phyloP scores from a whole-genome alignment of 2,329 filamentous ascomycete genomes.

The Bipolaris oryzae region DNA sequence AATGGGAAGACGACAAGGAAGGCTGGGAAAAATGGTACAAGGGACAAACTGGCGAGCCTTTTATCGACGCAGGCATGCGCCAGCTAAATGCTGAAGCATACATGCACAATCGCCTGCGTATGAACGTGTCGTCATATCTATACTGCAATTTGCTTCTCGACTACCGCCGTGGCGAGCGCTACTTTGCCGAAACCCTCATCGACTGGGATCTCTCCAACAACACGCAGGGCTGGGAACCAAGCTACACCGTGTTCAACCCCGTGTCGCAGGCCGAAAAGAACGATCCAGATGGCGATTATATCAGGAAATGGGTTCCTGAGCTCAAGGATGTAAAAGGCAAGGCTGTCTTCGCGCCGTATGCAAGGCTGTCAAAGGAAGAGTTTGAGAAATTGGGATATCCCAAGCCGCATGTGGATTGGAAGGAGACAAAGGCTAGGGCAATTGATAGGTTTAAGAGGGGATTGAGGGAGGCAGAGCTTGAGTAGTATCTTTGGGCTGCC shows the following conservation, averaged over 20 bases:
- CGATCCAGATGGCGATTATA: conserved; percentile 48
- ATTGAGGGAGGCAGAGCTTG: conserved; percentile 46
- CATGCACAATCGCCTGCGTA: conserved; percentile 60
- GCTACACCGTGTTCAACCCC: conserved; percentile 57
- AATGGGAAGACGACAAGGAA: conserved; percentile 59
- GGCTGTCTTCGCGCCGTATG: conserved; percentile 56
- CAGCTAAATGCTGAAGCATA: conserved; percentile 57
- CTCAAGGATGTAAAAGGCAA: conserved; percentile 52
- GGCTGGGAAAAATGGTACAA: conserved; percentile 58
- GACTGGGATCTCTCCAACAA: conserved; percentile 58
- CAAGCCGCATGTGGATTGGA: conserved; percentile 54
- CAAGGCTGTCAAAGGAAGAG: conserved; percentile 52
- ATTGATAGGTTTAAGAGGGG: conserved; percentile 54
- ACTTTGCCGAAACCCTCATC: conserved; percentile 58
- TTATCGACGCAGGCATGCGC: conserved; percentile 60
- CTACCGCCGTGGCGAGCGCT: conserved; percentile 57
- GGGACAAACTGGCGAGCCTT: conserved; percentile 56
- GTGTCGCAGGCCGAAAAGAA: conserved; percentile 49
- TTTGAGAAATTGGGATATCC: conserved; percentile 58
- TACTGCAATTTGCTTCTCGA: conserved; percentile 58
- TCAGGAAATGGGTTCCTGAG: conserved; percentile 49
- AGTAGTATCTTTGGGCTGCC: neutral
- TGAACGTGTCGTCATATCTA: conserved; percentile 58
- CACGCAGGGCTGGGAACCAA: conserved; percentile 60
- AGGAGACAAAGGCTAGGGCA: conserved; percentile 51